Evolutionary conservation across 441 rosid genomes (phyloP), one percentile per base, ranked within the genome.

Genomic region (Pelargonium myrrhifolium): DNA sequence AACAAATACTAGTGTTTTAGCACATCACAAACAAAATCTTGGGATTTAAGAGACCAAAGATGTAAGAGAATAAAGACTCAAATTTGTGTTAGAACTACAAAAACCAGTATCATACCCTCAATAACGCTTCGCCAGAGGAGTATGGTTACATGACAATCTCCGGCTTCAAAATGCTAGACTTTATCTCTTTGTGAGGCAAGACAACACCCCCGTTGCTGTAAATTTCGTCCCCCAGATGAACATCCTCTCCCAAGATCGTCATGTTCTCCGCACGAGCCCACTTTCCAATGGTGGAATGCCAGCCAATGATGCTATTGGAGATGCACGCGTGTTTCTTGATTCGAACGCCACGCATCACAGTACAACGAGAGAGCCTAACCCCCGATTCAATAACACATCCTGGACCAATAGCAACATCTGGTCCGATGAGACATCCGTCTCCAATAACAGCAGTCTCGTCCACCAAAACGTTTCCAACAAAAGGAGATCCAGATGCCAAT

Each of bases 401-500:
- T 0, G 61, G 61, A 1, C 61, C 61, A 20, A 56, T 56, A 3
- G 61, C 61, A 9, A 56, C 61, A 56, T 56, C 61, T 9, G 61
- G 61, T 0, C 61, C 61, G 0, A 56, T 56, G 14, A 56, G 61
- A 56, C 61, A 56, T 20, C 61, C 61, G 2, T 56, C 61, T 3
- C 61, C 61, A 3, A 56, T 56, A 9, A 9, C 11, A 12, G 61
- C 61, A 8, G 61, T 56, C 61, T 56, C 61, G 11, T 56, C 61
- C 61, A 56, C 61, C 28, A 56, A 14, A 53, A 53, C 59, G 17
- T 53, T 53, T 1, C 59, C 59, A 53, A 53, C 22, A 8, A 4
- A 17, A 1, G 24, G 24, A 18, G 18, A 6, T 17, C 59, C 59
- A 8, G 72, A 67, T 45, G 90, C 83, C 73, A 94, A 49, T 66